Percentiles rank a stretch among this genome's conserved stretches.
Evolutionary conservation across 805 yeast species (phyloP).

Genomic region (Barnettozyma salicaria): DNA sequence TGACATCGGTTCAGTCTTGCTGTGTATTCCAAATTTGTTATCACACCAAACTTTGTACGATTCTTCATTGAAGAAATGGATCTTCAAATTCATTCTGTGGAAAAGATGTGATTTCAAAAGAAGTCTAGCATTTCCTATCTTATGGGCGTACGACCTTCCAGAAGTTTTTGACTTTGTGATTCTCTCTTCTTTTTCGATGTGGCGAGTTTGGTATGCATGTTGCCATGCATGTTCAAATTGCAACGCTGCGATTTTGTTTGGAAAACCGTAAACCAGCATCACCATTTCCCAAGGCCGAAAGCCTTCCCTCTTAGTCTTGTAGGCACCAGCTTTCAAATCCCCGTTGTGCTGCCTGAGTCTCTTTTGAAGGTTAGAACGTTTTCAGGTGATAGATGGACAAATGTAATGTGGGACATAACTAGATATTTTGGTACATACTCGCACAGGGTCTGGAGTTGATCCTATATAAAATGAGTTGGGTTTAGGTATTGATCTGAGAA

Average conservation of each 20-base stretch:
- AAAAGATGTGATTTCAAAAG: constrained; percentile 41
- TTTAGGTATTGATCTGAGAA: constrained; percentile 54
- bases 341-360: constrained; percentile 81
- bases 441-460: constrained; percentile 70
- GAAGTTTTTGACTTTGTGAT: constrained; percentile 32
- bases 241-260: constrained; percentile 59
- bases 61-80: constrained; percentile 39
- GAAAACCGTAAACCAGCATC: constrained; percentile 62
- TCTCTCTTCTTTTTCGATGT: constrained; percentile 38
- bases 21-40: constrained; percentile 16
- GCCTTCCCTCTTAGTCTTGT: constrained; percentile 49
- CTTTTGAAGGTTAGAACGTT: constrained; percentile 22
- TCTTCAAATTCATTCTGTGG: constrained; percentile 36
- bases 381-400: too few species aligned
- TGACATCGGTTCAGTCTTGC: constrained; percentile 7
- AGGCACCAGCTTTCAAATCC: constrained; percentile 63
- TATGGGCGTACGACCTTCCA: constrained; percentile 39
- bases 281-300: constrained; percentile 73
- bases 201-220: constrained; percentile 61
- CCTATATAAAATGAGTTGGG: constrained; percentile 67
- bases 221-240: constrained; percentile 85
- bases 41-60: constrained; percentile 19
- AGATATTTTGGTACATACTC: constrained; percentile 27
- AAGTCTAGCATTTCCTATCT: constrained; percentile 42
- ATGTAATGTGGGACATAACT: too few species aligned